A percentile compares a stretch with the other conserved stretches of the same genome.
These are phyloP conservation scores for Quercus phellos DNA, from an alignment of 331 rosid species.

Conservation along the genomic window DNA sequence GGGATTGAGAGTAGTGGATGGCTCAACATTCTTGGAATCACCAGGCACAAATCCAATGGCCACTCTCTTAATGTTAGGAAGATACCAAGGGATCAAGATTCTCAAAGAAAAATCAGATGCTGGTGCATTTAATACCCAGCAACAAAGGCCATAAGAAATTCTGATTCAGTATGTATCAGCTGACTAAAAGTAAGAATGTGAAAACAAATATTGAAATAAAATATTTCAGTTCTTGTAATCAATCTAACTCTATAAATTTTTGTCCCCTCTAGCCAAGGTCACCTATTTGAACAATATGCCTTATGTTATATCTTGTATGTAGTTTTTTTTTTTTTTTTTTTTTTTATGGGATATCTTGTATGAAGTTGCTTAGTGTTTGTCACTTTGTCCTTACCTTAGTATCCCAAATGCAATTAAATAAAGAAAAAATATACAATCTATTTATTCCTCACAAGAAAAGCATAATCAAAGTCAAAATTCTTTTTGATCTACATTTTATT, in stretches of 20 bases:
- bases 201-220: background rate
- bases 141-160: background rate
- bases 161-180: background rate
- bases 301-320: background rate
- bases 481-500: constrained; percentile 26
- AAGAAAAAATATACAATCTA: background rate
- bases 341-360: background rate
- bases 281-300: background rate
- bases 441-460: constrained; percentile 18
- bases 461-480: background rate
- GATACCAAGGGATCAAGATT: constrained; percentile 72
- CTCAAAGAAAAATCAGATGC: constrained; percentile 30
- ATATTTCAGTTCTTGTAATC: background rate
- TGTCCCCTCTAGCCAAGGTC: background rate
- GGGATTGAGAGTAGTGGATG: constrained; percentile 60
- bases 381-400: background rate
- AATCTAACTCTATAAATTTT: background rate
- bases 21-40: constrained; percentile 61
- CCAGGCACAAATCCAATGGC: constrained; percentile 91
- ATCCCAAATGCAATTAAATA: background rate
- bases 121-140: constrained; percentile 5
- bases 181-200: background rate
- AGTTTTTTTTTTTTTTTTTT: too few relatives aligned
- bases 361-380: too few relatives aligned
- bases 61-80: constrained; percentile 71